Percentiles rank a stretch among this genome's conserved stretches.
Evolutionary conservation across 2,329 filamentous ascomycete genomes (phyloP).

Genomic region (Cladophialophora immunda): DNA sequence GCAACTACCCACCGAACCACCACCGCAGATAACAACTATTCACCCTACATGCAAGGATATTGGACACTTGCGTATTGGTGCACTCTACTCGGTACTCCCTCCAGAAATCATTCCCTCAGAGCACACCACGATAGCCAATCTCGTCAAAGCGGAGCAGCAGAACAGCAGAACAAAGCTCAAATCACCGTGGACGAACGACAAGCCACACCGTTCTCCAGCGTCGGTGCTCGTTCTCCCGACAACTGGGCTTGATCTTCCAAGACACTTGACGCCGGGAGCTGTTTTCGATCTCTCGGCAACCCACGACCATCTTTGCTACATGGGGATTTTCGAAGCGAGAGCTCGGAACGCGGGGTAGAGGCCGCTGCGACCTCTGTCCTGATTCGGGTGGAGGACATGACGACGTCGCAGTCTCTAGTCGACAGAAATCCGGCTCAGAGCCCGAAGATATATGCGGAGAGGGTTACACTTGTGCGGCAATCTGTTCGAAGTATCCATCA

Average conservation of each 20-base stretch:
- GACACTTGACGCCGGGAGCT: not conserved
- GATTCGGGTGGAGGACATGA: not conserved
- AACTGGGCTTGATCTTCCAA: not conserved
- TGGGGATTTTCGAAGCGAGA: not conserved
- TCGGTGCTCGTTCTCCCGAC: not conserved
- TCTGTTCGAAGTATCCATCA: not conserved
- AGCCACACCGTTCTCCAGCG: not conserved
- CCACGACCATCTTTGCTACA: not conserved
- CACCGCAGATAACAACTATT: too few species aligned
- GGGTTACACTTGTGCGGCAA: slow-evolving; percentile 1
- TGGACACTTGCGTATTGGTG: not conserved
- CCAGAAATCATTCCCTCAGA: not conserved
- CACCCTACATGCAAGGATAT: too few species aligned
- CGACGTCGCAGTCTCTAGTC: not conserved
- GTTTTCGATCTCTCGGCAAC: not conserved
- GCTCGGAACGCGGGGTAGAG: not conserved
- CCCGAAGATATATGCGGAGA: not conserved
- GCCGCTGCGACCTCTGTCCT: not conserved
- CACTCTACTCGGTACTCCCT: not conserved
- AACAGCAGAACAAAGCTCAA: not conserved
- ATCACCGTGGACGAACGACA: not conserved
- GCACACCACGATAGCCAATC: not conserved
- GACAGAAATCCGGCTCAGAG: not conserved
- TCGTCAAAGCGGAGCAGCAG: not conserved
- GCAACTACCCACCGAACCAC: too few species aligned